These are phyloP conservation scores for Fragaria ananassa DNA, from an alignment of 306 rosid species.

Conservation along the genomic window DNA sequence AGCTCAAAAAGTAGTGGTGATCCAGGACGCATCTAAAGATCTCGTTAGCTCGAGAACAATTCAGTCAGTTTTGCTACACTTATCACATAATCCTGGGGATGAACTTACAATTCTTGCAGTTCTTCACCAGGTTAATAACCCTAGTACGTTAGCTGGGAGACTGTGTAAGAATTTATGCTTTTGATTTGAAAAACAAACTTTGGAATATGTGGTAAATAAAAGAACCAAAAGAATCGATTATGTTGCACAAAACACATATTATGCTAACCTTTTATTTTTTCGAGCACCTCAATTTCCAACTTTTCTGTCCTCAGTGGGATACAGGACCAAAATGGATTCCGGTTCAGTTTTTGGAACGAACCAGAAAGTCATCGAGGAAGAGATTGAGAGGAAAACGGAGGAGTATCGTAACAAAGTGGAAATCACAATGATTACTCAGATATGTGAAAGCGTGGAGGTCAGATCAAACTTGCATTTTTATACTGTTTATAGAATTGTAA, in stretches of 20 bases:
- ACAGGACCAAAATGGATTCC: slow-evolving; percentile 46
- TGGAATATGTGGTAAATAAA: neutral
- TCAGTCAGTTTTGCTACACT: slow-evolving; percentile 33
- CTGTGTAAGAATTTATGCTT: slow-evolving; percentile 38
- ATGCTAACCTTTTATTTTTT: slow-evolving; percentile 8
- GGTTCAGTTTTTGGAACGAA: slow-evolving; percentile 40
- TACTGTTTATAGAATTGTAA: neutral
- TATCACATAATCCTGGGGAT: slow-evolving; percentile 57
- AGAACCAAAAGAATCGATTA: neutral
- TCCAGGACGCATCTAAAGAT: slow-evolving; percentile 66
- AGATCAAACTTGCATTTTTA: slow-evolving; percentile 12
- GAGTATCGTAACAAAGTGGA: slow-evolving; percentile 32
- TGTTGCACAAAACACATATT: neutral
- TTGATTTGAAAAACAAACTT: neutral
- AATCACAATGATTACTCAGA: slow-evolving; percentile 28
- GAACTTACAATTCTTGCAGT: slow-evolving; percentile 56
- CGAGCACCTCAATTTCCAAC: slow-evolving; percentile 2
- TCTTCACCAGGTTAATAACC: slow-evolving; percentile 68
- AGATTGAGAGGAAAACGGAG: slow-evolving; percentile 30
- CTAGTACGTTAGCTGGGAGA: slow-evolving; percentile 59
- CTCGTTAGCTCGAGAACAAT: slow-evolving; percentile 46
- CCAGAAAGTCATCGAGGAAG: slow-evolving; percentile 37
- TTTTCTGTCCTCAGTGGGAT: slow-evolving; percentile 51
- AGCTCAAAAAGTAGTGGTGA: slow-evolving; percentile 58
- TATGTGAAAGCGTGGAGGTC: slow-evolving; percentile 46